Evolutionary conservation across 306 rosid genomes (phyloP).

Genomic region (Pyrus betulifolia): DNA sequence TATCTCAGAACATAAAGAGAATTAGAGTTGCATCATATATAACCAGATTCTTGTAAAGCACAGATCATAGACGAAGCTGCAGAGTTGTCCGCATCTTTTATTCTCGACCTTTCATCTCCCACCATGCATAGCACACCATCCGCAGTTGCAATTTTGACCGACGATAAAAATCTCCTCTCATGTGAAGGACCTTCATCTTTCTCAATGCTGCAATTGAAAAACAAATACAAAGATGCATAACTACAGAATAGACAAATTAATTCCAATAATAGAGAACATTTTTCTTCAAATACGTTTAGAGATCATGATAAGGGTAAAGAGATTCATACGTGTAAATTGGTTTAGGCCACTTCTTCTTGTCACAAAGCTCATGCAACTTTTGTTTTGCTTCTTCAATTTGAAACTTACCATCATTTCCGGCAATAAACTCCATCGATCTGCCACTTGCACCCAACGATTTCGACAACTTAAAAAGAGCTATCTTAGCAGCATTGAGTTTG

Average conservation of each 20-base stretch:
- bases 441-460: not conserved
- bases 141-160: conserved; percentile 33
- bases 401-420: conserved; percentile 19
- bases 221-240: not conserved
- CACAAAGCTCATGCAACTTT: conserved; percentile 41
- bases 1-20: too few relatives aligned
- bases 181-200: conserved; percentile 56
- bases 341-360: conserved; percentile 50
- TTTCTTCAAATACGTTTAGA: not conserved
- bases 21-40: conserved; percentile 9
- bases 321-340: conserved; percentile 51
- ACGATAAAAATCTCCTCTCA: conserved; percentile 34
- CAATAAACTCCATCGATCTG: not conserved
- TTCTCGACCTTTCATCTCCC: conserved; percentile 40
- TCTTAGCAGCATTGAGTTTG: conserved; percentile 61
- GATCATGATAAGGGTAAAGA: not conserved
- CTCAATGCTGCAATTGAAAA: conserved; percentile 34
- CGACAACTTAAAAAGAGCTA: conserved; percentile 40
- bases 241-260: not conserved
- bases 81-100: conserved; percentile 53
- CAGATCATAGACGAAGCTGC: conserved; percentile 64
- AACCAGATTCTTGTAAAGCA: conserved; percentile 31
- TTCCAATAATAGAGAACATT: not conserved
- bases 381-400: conserved; percentile 57
- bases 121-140: conserved; percentile 15